phyloP scores from a whole-genome alignment of 2,329 filamentous ascomycete species.

The Lecanosticta acicola region DNA sequence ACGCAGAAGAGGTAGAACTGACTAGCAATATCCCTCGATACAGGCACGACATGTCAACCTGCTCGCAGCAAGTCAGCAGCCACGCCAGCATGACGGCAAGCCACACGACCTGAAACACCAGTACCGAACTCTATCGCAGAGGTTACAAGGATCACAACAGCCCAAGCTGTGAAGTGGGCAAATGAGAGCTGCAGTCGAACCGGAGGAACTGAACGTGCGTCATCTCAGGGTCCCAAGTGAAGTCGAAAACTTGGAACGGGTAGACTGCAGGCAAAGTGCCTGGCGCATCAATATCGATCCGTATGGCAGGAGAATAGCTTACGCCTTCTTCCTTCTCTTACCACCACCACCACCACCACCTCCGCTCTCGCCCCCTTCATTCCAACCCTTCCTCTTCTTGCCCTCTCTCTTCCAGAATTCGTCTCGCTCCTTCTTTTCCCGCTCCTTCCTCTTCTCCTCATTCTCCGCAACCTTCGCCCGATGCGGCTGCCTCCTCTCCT shows the following conservation, averaged over 20 bases:
- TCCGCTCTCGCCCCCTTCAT: slow-evolving; percentile 46
- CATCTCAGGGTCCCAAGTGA: background rate
- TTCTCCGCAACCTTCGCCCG: slow-evolving; percentile 75
- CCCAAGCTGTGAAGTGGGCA: background rate
- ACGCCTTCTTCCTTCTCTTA: slow-evolving; percentile 28
- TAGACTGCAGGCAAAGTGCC: background rate
- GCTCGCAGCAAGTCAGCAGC: background rate
- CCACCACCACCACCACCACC: slow-evolving; percentile 20
- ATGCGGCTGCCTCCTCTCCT: slow-evolving; percentile 75
- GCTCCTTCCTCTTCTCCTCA: slow-evolving; percentile 74
- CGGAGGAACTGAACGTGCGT: background rate
- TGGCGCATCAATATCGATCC: background rate
- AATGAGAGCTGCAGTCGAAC: background rate
- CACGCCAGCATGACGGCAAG: background rate
- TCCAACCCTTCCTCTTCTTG: slow-evolving; percentile 62
- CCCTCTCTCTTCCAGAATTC: slow-evolving; percentile 92
- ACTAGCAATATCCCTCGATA: background rate
- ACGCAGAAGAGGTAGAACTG: background rate
- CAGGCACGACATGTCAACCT: background rate
- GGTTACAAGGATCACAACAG: background rate
- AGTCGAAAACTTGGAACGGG: background rate
- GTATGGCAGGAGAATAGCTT: too few species aligned
- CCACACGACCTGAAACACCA: background rate
- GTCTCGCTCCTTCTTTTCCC: slow-evolving; percentile 86
- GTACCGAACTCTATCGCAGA: background rate